Evolutionary conservation across 1,139 yeast species (phyloP).

Genomic region (Suhomyces coccinellae): DNA sequence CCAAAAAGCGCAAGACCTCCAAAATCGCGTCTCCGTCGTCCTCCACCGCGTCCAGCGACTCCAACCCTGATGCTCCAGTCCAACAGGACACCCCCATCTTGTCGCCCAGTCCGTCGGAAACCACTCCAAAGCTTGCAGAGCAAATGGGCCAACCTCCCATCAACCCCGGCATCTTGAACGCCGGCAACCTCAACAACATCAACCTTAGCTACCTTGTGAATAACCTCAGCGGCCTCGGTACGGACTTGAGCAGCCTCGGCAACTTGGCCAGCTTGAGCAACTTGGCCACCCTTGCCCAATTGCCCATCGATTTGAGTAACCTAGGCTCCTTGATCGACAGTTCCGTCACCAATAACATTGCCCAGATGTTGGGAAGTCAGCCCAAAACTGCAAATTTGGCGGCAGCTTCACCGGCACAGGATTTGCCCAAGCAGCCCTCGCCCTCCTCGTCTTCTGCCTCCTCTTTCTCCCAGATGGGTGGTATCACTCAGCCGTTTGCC

Average conservation of each 20-base stretch:
- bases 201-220: slow-evolving; percentile 48
- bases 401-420: slow-evolving; percentile 1
- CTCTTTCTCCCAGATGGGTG: not conserved
- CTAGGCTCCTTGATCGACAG: slow-evolving; percentile 33
- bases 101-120: slow-evolving; percentile 16
- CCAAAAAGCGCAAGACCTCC: slow-evolving; percentile 12
- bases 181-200: slow-evolving; percentile 48
- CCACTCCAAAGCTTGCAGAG: not conserved
- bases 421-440: not conserved
- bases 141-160: slow-evolving; percentile 1
- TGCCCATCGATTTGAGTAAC: slow-evolving; percentile 44
- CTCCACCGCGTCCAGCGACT: slow-evolving; percentile 6
- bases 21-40: slow-evolving; percentile 7
- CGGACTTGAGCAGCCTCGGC: slow-evolving; percentile 39
- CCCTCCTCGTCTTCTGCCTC: not conserved
- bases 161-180: slow-evolving; percentile 29
- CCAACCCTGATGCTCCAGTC: slow-evolving; percentile 7
- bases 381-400: not conserved
- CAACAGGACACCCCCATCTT: slow-evolving; percentile 18
- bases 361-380: slow-evolving; percentile 3
- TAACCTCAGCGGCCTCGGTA: slow-evolving; percentile 38
- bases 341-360: slow-evolving; percentile 8
- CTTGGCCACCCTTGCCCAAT: slow-evolving; percentile 46
- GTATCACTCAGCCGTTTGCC: slow-evolving; percentile 6
- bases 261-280: slow-evolving; percentile 43